Evolutionary conservation across 2,329 filamentous ascomycete species (phyloP).

Genomic region (Alternaria panax): DNA sequence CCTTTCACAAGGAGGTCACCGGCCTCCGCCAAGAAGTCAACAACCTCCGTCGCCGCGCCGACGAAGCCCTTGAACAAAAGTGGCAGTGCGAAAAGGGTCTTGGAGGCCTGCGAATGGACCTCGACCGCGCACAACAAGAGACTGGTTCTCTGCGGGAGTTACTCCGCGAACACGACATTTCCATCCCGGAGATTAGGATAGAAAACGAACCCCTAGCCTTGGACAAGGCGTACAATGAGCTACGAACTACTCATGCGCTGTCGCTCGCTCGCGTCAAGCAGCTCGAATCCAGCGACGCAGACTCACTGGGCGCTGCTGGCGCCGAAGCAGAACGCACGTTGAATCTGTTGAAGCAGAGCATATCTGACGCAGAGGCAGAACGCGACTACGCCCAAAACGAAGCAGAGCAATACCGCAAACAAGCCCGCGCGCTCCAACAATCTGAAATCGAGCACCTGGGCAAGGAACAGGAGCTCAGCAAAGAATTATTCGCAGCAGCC

Average conservation of each 20-base stretch:
- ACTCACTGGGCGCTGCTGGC: constrained; percentile 45
- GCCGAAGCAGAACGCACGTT: constrained; percentile 67
- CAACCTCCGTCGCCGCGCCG: constrained; percentile 81
- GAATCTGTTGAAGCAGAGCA: constrained; percentile 70
- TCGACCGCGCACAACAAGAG: constrained; percentile 94
- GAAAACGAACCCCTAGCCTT: constrained; percentile 70
- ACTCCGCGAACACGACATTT: constrained; percentile 82
- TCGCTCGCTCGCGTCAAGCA: constrained; percentile 72
- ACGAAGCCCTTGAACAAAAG: constrained; percentile 94
- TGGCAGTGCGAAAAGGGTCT: constrained; percentile 95
- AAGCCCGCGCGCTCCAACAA: constrained; percentile 65
- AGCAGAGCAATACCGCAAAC: constrained; percentile 66
- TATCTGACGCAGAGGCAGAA: constrained; percentile 73
- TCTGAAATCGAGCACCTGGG: constrained; percentile 64
- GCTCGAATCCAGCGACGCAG: constrained; percentile 63
- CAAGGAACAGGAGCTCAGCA: constrained; percentile 70
- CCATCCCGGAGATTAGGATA: constrained; percentile 67
- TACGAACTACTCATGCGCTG: constrained; percentile 74
- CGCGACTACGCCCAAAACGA: constrained; percentile 75
- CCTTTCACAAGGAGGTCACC: constrained; percentile 84
- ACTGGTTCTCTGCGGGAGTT: constrained; percentile 81
- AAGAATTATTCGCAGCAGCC: constrained; percentile 76
- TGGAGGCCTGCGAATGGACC: constrained; percentile 89
- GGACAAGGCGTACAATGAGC: constrained; percentile 74
- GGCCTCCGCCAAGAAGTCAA: constrained; percentile 85